Percentiles rank a stretch among this genome's conserved stretches.
Conservation (phyloP, 768 basidiomycete species). For the Tulasnella sp. region DNA sequence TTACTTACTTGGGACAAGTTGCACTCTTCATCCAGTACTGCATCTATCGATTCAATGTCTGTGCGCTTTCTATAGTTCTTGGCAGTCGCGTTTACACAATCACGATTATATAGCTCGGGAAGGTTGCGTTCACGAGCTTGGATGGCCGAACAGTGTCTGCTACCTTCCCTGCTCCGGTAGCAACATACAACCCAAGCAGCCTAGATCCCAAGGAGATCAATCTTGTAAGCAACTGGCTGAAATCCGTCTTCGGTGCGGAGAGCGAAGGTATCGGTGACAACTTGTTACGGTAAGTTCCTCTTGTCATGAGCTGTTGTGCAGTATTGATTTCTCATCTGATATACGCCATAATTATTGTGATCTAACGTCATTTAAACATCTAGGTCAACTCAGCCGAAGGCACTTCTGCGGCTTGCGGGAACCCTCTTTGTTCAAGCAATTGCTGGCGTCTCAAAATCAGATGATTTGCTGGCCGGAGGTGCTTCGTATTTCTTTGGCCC, state of each 20-base stretch:
- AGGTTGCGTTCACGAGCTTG: background rate
- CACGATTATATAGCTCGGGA: background rate
- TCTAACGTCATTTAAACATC: background rate
- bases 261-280: conserved; percentile 16
- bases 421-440: conserved; percentile 11
- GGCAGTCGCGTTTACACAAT: background rate
- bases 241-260: conserved; percentile 11
- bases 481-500: conserved; percentile 12
- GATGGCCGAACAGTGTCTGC: background rate
- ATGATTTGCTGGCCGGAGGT: conserved; percentile 8
- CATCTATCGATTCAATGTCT: conserved; percentile 8
- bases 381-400: conserved; percentile 13
- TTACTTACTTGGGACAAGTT: conserved; percentile 10
- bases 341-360: no score
- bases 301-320: background rate
- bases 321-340: no score
- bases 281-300: conserved; percentile 2
- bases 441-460: background rate
- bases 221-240: conserved; percentile 10
- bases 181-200: no score
- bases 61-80: background rate
- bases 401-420: conserved; percentile 11
- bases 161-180: conserved; percentile 5
- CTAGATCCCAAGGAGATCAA: background rate
- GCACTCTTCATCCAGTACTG: conserved; percentile 15